Evolutionary conservation across 108 stramenopile species (phyloP).

Genomic region (Epipyxis sp.): DNA sequence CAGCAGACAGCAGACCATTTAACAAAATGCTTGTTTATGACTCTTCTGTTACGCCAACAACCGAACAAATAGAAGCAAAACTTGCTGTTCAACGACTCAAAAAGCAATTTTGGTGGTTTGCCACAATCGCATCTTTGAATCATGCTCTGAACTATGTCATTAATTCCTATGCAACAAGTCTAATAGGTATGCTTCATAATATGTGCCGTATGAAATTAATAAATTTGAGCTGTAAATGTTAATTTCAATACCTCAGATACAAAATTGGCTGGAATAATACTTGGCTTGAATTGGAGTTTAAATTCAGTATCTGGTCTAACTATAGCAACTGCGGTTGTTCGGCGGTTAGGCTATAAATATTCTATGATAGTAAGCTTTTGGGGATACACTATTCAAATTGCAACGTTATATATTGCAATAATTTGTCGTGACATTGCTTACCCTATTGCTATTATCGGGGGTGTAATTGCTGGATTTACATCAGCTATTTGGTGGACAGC

Average conservation of each 20-base stretch:
- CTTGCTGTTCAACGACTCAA: background rate
- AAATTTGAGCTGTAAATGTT: no score
- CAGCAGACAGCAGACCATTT: no score
- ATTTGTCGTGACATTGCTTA: background rate
- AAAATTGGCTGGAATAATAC: background rate
- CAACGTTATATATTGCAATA: background rate
- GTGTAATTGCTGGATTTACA: background rate
- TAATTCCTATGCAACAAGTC: background rate
- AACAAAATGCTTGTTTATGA: no score
- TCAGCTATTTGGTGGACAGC: conserved; percentile 22
- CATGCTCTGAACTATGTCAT: conserved; percentile 19
- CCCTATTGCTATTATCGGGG: background rate
- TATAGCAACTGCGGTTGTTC: conserved; percentile 1
- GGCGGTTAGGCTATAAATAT: background rate
- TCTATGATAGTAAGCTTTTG: conserved; percentile 5
- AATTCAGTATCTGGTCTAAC: conserved; percentile 3
- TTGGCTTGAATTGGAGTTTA: conserved; percentile 4
- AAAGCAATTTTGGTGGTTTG: conserved; percentile 24
- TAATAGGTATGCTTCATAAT: no score
- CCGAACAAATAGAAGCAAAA: conserved; percentile 9
- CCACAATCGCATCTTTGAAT: conserved; percentile 2
- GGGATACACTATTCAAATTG: background rate
- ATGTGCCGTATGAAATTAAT: no score
- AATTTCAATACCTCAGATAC: no score
- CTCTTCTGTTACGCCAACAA: no score